Evolutionary conservation across 306 rosid species (phyloP), one percentile per base, ranked within the genome.

Genomic region (Medicago arabica): DNA sequence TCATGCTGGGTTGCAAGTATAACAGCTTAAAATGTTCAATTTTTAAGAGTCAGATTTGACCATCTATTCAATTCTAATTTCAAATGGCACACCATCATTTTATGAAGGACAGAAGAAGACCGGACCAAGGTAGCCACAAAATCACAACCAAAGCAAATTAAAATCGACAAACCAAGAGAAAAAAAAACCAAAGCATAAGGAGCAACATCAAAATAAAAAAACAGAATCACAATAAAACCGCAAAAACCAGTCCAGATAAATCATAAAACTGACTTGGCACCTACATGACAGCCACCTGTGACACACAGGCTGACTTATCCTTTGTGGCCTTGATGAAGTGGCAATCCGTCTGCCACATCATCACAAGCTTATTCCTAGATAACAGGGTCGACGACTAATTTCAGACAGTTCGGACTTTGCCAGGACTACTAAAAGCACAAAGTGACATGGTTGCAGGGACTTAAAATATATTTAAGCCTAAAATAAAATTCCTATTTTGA

Each of bases 401-500:
- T 51, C 58, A 51, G 58, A 16, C 58, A 16, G 58, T 51, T n/a
- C 3, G 6, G 25, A 55, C n/a, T 50, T 50, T 55, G 31, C 61
- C 18, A 31, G 55, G 55, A 50, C 19, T 50, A 31, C 36, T 5
- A 50, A n/a, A 50, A 15, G 55, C 18, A 49, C 18, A 49, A 6
- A 49, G 55, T 57, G 4, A 21, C 63, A 5, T 57, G 0, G 19
- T 9, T 6, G 5, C 15, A 49, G 7, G 36, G 36, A 31, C 36
- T 31, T 4, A 14, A 57, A 59, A 59, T 17, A 28, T 54, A 31
- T 34, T 34, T 31, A 34, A 13, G 5, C 43, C 41, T 14, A 60
- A 28, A 28, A 31, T 59, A 25, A 59, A 58, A 25, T 59, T 59
- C 51, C 17, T 9, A 50, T 50, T 71, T 63, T 23, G 38, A 73